Percentiles rank a stretch among this genome's conserved stretches.
Conservation (phyloP, 2,329 filamentous ascomycete genomes). For the Trichoderma koningiopsis region DNA sequence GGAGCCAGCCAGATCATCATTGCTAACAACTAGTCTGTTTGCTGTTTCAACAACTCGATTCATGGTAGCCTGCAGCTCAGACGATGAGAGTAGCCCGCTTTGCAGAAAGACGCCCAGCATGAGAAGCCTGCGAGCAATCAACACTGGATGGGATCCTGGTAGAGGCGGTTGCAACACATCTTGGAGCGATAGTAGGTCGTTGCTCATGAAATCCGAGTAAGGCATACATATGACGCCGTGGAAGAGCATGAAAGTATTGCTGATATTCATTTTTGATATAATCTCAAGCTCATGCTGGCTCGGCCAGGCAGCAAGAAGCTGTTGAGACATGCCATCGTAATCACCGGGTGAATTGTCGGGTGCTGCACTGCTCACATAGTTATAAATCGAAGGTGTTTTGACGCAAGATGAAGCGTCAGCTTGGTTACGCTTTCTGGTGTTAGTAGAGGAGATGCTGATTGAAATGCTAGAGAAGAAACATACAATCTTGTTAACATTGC, state of each 20-base stretch:
- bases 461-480: background rate
- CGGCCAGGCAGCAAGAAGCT: background rate
- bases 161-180: background rate
- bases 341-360: background rate
- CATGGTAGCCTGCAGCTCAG: background rate
- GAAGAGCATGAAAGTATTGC: background rate
- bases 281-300: background rate
- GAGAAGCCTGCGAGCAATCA: background rate
- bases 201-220: background rate
- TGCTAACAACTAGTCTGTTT: conserved; percentile 42
- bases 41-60: background rate
- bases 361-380: background rate
- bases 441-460: background rate
- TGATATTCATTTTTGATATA: background rate
- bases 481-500: background rate
- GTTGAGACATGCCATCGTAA: background rate
- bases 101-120: background rate
- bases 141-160: background rate
- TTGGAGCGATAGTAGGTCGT: background rate
- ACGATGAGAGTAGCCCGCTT: background rate
- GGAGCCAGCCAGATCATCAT: conserved; percentile 49
- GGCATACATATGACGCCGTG: background rate
- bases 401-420: background rate
- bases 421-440: background rate
- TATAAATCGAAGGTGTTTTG: background rate